These are phyloP conservation scores for Stachybotrys elegans DNA, from an alignment of 2,329 filamentous ascomycete species.

Conservation along the genomic window DNA sequence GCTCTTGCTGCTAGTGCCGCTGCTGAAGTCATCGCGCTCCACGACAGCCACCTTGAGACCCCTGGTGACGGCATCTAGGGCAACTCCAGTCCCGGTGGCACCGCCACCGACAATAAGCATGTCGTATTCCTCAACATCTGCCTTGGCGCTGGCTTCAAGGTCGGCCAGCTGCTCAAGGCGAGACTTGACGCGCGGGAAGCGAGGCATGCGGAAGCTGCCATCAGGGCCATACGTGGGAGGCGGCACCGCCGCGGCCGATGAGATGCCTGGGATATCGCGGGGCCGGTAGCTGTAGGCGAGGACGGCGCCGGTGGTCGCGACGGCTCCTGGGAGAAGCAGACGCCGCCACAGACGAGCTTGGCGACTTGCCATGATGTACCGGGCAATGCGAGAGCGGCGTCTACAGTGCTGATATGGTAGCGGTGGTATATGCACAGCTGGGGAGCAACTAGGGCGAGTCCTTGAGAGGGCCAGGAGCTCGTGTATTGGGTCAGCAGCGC, in stretches of 20 bases:
- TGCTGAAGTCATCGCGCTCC: conserved; percentile 69
- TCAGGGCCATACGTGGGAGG: conserved; percentile 66
- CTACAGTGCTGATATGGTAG: no score
- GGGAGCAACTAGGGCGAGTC: no score
- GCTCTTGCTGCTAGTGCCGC: conserved; percentile 69
- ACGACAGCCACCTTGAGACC: conserved; percentile 68
- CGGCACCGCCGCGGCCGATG: conserved; percentile 62
- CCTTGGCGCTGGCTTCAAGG: conserved; percentile 38
- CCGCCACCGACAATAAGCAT: conserved; percentile 67
- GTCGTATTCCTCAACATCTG: conserved; percentile 52
- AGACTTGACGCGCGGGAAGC: conserved; percentile 58
- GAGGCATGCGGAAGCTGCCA: conserved; percentile 61
- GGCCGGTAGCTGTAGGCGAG: conserved; percentile 58
- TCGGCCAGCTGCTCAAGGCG: conserved; percentile 60
- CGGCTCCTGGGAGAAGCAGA: conserved; percentile 36
- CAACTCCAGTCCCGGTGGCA: conserved; percentile 66
- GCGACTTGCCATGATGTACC: conserved; percentile 6
- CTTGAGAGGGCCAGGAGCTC: no score
- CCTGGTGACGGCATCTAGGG: conserved; percentile 65
- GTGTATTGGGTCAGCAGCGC: no score
- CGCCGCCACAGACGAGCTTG: conserved; percentile 31
- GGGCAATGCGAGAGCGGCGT: neutral
- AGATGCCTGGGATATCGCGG: conserved; percentile 62
- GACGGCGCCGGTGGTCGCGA: conserved; percentile 37
- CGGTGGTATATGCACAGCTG: no score